Conservation (phyloP, 352 stramenopile species). For the Phytophthora sojae region DNA sequence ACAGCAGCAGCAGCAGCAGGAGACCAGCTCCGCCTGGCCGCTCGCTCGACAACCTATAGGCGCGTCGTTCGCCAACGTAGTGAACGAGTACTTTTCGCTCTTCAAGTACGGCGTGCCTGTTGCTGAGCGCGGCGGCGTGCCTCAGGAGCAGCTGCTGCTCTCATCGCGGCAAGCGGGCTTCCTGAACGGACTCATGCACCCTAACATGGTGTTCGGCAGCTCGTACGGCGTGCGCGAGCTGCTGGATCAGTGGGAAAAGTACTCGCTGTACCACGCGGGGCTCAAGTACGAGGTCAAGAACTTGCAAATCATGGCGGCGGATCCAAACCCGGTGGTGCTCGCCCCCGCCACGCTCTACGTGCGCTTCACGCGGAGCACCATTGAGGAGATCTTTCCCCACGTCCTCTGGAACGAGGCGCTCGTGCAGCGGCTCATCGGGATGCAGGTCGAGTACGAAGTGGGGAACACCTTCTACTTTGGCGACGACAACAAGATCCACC, state of each 20-base stretch:
- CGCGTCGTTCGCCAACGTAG: constrained; percentile 45
- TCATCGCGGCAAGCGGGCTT: constrained; percentile 43
- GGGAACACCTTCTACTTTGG: constrained; percentile 73
- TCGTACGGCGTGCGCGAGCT: constrained; percentile 53
- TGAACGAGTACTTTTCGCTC: constrained; percentile 70
- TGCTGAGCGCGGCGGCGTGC: constrained; percentile 15
- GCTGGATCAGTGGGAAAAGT: constrained; percentile 70
- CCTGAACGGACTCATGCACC: constrained; percentile 53
- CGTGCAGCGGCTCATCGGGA: constrained; percentile 71
- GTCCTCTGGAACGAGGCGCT: constrained; percentile 68
- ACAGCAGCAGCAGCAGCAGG: constrained; percentile 25
- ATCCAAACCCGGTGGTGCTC: constrained; percentile 53
- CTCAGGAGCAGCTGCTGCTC: constrained; percentile 34
- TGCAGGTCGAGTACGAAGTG: constrained; percentile 59
- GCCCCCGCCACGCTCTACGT: constrained; percentile 56
- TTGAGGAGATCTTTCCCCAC: constrained; percentile 77
- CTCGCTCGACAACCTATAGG: constrained; percentile 24
- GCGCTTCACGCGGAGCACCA: constrained; percentile 64
- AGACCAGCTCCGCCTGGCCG: constrained; percentile 16
- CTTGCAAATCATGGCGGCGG: constrained; percentile 49
- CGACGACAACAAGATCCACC: constrained; percentile 57
- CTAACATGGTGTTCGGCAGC: constrained; percentile 60
- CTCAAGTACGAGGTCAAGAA: constrained; percentile 59
- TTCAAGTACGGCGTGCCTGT: constrained; percentile 69
- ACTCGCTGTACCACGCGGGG: constrained; percentile 63